phyloP scores from a whole-genome alignment of 345 rosid genomes.

The Angophora floribunda region DNA sequence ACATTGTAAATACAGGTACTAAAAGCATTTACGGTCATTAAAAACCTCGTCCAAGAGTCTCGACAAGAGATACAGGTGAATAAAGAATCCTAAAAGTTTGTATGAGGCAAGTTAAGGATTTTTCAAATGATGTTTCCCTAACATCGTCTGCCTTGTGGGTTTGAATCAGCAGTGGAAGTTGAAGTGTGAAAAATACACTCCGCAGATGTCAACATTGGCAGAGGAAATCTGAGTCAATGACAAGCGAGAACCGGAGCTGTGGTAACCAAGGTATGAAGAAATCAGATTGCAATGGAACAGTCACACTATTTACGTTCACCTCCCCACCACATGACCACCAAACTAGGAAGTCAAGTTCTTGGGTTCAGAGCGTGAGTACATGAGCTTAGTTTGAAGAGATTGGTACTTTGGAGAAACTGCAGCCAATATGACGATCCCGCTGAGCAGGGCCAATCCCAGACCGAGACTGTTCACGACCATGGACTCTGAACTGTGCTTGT shows the following conservation, averaged over 20 bases:
- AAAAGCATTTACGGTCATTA: not conserved
- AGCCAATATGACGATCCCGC: slow-evolving; percentile 55
- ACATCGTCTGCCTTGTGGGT: not conserved
- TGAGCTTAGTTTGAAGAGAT: slow-evolving; percentile 13
- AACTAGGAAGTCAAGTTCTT: slow-evolving; percentile 41
- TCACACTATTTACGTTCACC: not conserved
- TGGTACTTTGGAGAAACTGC: slow-evolving; percentile 57
- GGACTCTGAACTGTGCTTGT: slow-evolving; percentile 48
- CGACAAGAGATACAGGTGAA: not conserved
- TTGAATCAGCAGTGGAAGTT: not conserved
- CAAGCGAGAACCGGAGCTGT: not conserved
- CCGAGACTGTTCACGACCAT: slow-evolving; percentile 64
- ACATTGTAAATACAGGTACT: not conserved
- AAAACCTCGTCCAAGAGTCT: not conserved
- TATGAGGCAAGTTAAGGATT: not conserved
- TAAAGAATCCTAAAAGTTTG: not conserved
- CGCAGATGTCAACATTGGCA: not conserved
- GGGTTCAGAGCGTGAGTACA: slow-evolving; percentile 21
- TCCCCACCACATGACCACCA: not conserved
- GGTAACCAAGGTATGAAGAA: not conserved
- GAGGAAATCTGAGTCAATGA: not conserved
- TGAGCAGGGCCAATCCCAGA: slow-evolving; percentile 54
- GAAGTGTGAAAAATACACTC: not conserved
- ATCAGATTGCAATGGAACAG: not conserved
- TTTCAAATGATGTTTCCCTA: not conserved